Base-by-base conservation (phyloP, 164 flowering plant species). In the Brasenia schreberi region DNA sequence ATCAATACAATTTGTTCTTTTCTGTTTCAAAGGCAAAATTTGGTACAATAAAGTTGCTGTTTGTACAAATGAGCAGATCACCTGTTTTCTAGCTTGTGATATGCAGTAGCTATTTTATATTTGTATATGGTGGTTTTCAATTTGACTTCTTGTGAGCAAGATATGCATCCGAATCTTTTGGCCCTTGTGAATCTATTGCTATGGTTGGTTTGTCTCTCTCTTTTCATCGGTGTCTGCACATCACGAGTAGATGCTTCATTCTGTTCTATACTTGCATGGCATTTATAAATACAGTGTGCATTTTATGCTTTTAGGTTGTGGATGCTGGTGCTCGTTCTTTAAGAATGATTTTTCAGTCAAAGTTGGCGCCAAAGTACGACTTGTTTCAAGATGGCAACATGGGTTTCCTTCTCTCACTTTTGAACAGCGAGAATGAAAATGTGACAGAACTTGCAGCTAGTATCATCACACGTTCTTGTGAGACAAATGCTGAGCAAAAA, bases 241-340 rank as follows among this genome's bases (percentile, higher is more conserved):
- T 23, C 27, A 23, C 2, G 27, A 23, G 27, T 23, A 23, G 27
- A 23, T 23, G 27, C 27, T 2, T 23, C 27, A 23, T 23, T 23
- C 27, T 23, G 27, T 23, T 23, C 27, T 23, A 23, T 23, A 2
- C 27, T 23, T 23, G 27, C 27, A 23, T 23, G 27, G 1, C 27
- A 23, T 23, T 23, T 23, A 23, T 23, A 23, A 23, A 23, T 23
- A 23, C 27, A 23, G 27, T 23, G 27, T 23, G 27, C 27, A 12
- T 45, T 45, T 12, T 45, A 7, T 45, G 53, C 7, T 66, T 76
- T 64, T 78, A 95, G 99, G 96, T 95, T 73, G 92, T 86, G 67
- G 97, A 90, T 81, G 94, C 99, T 33, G 85, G 80, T 78, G 97
- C 99, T 18, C 96, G 99, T 44, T 79, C 97, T 49, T 84, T 95